Base-by-base conservation (phyloP, 192 early-diverging fungal species). In the Backusella mclennaniae region DNA sequence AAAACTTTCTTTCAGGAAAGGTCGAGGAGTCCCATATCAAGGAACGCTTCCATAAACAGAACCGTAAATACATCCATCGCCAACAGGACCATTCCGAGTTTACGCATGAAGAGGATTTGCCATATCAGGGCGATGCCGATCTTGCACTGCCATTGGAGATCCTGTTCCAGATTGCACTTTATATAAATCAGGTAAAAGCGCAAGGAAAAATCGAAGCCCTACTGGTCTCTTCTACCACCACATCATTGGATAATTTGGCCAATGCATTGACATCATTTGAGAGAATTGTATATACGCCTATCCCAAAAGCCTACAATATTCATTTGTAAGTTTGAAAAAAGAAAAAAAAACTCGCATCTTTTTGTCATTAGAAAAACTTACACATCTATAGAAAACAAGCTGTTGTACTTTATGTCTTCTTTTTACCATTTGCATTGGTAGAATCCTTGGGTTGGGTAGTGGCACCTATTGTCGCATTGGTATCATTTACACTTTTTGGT, bases 401-500 rank as follows among this genome's bases (percentile, higher is more conserved):
- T 19, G 80, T 92, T 6, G 75, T 88, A 17, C 49, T 92, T 0
- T 93, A 92, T 73, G 81, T 90, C 46, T 52, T 90, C 35, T 78
- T 87, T 12, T 66, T 93, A 8, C 92, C 92, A 12, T 92, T 93
- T 77, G 89, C 91, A 46, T 71, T 92, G 12, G 77, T 90, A 0
- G 75, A 73, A 19, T 67, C 74, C 4, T 38, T 92, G 5, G 82
- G 79, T 11, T 84, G 79, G 79, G 15, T 84, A 15, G 73, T 88
- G 38, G 89, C 95, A 56, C 88, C 92, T 11, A 76, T 90, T 7
- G 80, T 90, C 33, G 77, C 86, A 33, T 73, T 96, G 1, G 86
- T 89, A n/a, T 79, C 88, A 6, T 94, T 94, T 79, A 88, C 84
- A 1, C 83, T 94, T 56, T 88, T 93, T 72, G 95, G 95, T 76